Base-by-base conservation (phyloP, 2,329 filamentous ascomycete genomes). In the Erysiphe pisi region DNA sequence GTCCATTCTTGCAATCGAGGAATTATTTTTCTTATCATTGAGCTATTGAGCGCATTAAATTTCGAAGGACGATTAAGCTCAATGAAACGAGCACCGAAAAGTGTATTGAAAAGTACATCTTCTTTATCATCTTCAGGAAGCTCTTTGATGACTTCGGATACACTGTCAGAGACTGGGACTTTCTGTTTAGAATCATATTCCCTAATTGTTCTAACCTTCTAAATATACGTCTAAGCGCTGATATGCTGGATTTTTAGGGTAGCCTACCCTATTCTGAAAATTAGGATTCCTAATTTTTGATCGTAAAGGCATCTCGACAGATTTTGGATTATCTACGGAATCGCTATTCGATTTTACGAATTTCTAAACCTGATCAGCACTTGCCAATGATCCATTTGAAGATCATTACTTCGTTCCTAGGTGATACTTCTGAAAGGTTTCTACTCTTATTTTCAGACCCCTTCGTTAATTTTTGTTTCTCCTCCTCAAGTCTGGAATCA, bases 21-120 rank as follows among this genome's bases (percentile, higher is more conserved):
- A 71, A 93, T 85, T 80, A 99, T 98, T 85, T 99, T 98, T 81
- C 92, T 89, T 79, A 91, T 92, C 96, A 99, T 99, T 77, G 94
- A 97, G 76, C 87, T 92, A 83, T 96, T 94, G 80, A 99, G 89
- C 40, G 94, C 91, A 84, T 99, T 98, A 83, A 93, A 87, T 85
- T 97, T 97, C 82, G 88, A 87, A 8, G 94, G 95, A 78, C 95
- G 90, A 85, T 99, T 99, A 80, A 99, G 91, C 84, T 97, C 91
- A 82, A 99, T 90, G 80, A 91, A 93, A 79, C 95, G 92, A 75
- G 98, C 88, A 79, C 95, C 95, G 84, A 95, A 97, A 80, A 91
- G 87, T 82, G 89, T 93, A 83, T 89, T 89, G 87, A 99, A 99
- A 78, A 97, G 86, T 80, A 99, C 95, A 88, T 99, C 95, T 82